Base-by-base conservation (phyloP, 2,329 filamentous ascomycete genomes). In the Colletotrichum orbiculare region DNA sequence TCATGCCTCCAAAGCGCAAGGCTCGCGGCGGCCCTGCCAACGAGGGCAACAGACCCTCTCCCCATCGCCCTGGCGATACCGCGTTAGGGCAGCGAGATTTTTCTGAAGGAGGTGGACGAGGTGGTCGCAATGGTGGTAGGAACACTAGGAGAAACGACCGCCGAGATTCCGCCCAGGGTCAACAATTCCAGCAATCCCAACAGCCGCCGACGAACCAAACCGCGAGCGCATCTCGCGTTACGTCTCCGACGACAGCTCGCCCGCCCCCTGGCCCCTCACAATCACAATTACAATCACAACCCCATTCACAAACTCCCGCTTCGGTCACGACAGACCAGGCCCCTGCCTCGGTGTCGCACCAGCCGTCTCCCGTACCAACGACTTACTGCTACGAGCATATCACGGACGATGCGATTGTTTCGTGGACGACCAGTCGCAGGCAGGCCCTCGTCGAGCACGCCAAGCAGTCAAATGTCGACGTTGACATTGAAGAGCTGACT, bases 361-460 rank as follows among this genome's bases (percentile, higher is more conserved):
- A 72, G 53, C 73, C 69, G 46, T 73, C 76, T 38, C 75, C 80
- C 8, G 69, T 77, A 41, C 73, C 72, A 52, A 78, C 81, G 37
- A 81, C 78, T 54, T 96, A 91, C 76, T 86, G 85, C 70, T 97
- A 96, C 77, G 86, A 90, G 62, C 89, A 91, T 71, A 77, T 97
- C 50, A 96, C 91, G 5, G 88, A 93, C 67, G 85, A 89, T 25
- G 84, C 86, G 59, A 76, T 96, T 54, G 79, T 83, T 38, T 78
- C 81, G 37, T 98, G 96, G 96, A 78, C 83, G 43, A 83, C 80
- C 49, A 92, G 91, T 37, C 89, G 89, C 60, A 65, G 54, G 47
- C 83, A 89, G 67, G 85, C 87, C 34, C 81, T 97, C 11, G 78
- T 95, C 17, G 84, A 88, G 25, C 83, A 87, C 70, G 91, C 90